Base-by-base conservation (phyloP, 208 protist genomes). In the Jaenimonas drosophilae region DNA sequence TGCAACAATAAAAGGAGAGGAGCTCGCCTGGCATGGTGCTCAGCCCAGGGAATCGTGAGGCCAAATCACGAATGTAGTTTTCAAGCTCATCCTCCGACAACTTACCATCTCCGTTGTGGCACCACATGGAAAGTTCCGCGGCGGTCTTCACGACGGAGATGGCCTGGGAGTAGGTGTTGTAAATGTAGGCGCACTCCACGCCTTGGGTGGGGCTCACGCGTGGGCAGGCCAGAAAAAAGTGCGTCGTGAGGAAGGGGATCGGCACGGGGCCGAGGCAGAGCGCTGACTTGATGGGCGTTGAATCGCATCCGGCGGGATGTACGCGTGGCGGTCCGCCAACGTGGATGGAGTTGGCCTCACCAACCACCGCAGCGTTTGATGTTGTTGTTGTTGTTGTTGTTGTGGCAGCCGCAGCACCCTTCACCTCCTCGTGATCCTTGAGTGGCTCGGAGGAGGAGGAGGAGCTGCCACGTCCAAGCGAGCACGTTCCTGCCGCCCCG, bases 61-160 rank as follows among this genome's bases (percentile, higher is more conserved):
- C 70, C 6, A 91, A 58, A 40, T 91, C 69, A 1, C 61, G 54
- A 27, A 95, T 76, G 64, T 89, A 96, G 47, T 59, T 76, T 54
- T 95, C 87, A 45, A 96, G 49, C 42, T 96, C 87, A 39, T 87
- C 64, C 52, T 95, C 87, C 0, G 77, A 74, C 16, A 96, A 65
- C 4, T 67, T 65, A 1, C 87, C 87, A 47, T 93, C 80, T 56
- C 75, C 79, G 65, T 94, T 85, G 49, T 45, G 64, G 52, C 95
- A 84, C 65, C 75, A 90, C 66, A 87, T 76, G 9, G 85, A 54
- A 11, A 96, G 58, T 55, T 88, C 76, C 34, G 80, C 76, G 46
- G 88, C 71, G 37, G 68, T 90, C 61, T 90, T 85, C 6, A 92
- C 61, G 0, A 90, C 60, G 9, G 87, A 88, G n/a, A 90, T 78